Percentiles rank a stretch among this genome's conserved stretches.
Conservation (phyloP, 2,329 filamentous ascomycete species). For the Diaporthe amygdali region DNA sequence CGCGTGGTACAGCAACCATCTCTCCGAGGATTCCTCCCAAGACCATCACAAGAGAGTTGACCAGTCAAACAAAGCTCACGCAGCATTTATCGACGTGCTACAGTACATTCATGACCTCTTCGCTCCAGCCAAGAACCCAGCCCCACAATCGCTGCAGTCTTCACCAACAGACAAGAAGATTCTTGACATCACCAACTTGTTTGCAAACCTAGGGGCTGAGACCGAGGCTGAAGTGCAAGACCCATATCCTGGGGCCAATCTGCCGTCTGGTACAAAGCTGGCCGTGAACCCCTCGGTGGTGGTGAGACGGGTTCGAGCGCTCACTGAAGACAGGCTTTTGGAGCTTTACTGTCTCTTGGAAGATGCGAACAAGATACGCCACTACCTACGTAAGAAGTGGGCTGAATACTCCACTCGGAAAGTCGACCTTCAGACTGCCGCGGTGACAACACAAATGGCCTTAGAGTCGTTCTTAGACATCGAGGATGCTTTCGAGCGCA, state of each 20-base stretch:
- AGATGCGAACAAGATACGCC: neutral
- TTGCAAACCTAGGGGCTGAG: neutral
- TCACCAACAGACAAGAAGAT: neutral
- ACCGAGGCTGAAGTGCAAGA: too few species aligned
- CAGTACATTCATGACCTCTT: neutral
- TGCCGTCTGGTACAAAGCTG: neutral
- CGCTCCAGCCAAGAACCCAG: neutral
- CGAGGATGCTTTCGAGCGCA: neutral
- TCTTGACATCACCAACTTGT: neutral
- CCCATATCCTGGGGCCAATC: too few species aligned
- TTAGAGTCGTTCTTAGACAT: neutral
- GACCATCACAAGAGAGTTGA: neutral
- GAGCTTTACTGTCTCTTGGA: neutral
- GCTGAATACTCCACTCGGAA: neutral
- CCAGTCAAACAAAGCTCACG: neutral
- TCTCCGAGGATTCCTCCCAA: neutral
- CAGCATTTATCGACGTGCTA: neutral
- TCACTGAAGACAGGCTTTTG: neutral
- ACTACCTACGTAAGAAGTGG: neutral
- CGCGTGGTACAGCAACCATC: neutral
- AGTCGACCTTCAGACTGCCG: neutral
- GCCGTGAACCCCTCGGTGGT: neutral
- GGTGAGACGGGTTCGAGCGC: neutral
- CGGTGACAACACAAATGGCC: neutral
- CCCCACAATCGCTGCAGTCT: neutral